Conservation (phyloP, 108 stramenopile species). For the Mayamaea pseudoterrestris region DNA sequence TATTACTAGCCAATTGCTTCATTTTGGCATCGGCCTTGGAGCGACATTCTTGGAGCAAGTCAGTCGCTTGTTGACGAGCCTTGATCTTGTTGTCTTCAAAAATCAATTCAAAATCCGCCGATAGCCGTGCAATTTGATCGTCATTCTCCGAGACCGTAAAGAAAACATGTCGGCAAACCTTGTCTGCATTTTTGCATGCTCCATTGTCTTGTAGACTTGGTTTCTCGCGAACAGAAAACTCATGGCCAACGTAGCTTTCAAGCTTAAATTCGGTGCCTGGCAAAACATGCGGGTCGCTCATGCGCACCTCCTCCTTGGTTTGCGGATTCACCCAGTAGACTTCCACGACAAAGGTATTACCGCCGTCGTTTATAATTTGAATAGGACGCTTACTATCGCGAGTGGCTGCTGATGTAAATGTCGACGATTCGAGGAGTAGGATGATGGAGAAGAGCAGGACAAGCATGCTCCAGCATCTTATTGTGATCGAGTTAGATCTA, state of each 20-base stretch:
- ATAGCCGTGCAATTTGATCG: constrained; percentile 13
- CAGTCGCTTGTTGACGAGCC: constrained; percentile 31
- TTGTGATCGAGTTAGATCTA: not conserved
- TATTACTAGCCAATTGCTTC: not conserved
- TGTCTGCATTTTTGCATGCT: too few relatives aligned
- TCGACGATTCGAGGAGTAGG: not conserved
- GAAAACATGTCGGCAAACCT: constrained; percentile 36
- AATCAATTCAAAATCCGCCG: constrained; percentile 20
- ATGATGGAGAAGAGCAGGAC: not conserved
- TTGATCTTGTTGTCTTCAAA: constrained; percentile 47
- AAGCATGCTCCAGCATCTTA: too few relatives aligned
- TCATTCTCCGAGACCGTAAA: constrained; percentile 5
- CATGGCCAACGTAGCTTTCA: constrained; percentile 59
- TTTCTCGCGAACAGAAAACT: constrained; percentile 63
- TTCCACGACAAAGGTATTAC: not conserved
- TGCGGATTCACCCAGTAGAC: constrained; percentile 11
- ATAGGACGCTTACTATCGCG: not conserved
- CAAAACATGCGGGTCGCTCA: constrained; percentile 5
- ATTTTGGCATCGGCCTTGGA: constrained; percentile 11
- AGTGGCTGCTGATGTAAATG: not conserved
- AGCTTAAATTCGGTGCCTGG: constrained; percentile 17
- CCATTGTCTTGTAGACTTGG: constrained; percentile 21
- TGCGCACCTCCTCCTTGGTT: not conserved
- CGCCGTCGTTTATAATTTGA: constrained; percentile 9
- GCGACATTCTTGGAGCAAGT: constrained; percentile 35